Conservation (phyloP, 2,329 filamentous ascomycete species). For the Alternaria sp. region DNA sequence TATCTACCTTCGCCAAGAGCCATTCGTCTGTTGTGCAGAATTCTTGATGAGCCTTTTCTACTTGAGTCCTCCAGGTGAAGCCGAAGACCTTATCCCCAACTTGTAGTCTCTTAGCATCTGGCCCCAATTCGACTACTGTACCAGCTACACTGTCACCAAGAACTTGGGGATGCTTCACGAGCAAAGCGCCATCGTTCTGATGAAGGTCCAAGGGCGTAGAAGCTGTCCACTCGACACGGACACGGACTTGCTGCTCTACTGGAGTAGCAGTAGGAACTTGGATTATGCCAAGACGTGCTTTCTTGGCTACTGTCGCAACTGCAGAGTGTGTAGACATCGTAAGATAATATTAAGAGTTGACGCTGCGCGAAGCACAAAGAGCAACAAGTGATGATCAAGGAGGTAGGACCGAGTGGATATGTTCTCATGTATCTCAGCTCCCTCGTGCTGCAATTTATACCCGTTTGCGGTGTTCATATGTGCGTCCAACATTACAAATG, state of each 20-base stretch:
- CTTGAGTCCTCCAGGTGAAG: constrained; percentile 57
- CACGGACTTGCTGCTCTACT: constrained; percentile 58
- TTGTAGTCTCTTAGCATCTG: constrained; percentile 54
- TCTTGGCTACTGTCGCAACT: constrained; percentile 52
- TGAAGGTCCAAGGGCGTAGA: constrained; percentile 70
- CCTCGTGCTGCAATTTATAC: too few species aligned
- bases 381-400: not conserved
- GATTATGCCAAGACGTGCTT: constrained; percentile 47
- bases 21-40: constrained; percentile 61
- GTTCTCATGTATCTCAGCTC: not conserved
- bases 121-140: constrained; percentile 61
- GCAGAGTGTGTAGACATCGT: constrained; percentile 49
- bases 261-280: constrained; percentile 49
- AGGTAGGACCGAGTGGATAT: not conserved
- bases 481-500: constrained; percentile 13
- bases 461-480: too few species aligned
- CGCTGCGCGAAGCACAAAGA: not conserved
- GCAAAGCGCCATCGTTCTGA: constrained; percentile 66
- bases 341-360: not conserved
- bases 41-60: constrained; percentile 58
- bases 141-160: constrained; percentile 64
- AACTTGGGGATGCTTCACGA: constrained; percentile 60
- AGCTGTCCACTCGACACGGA: constrained; percentile 66
- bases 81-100: constrained; percentile 66
- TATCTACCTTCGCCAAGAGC: constrained; percentile 46